These are phyloP conservation scores for Kregervanrija fluxuum DNA, from an alignment of 805 yeast species.

Conservation along the genomic window DNA sequence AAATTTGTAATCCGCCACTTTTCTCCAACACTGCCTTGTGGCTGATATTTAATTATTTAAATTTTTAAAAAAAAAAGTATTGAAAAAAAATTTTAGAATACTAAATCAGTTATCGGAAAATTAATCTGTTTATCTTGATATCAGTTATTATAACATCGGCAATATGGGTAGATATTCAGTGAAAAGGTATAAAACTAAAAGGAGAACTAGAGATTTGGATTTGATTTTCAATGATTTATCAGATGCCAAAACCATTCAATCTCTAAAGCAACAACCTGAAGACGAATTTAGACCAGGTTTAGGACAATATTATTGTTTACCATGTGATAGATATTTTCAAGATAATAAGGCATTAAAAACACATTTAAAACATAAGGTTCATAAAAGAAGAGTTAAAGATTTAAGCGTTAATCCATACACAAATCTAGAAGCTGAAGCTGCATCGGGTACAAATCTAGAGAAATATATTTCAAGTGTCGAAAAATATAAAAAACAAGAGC, in stretches of 20 bases:
- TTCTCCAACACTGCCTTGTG: too few species aligned
- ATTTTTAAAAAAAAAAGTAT: not conserved
- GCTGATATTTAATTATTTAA: too few species aligned
- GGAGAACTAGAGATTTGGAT: constrained; percentile 81
- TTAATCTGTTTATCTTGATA: not conserved
- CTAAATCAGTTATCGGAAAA: not conserved
- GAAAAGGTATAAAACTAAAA: constrained; percentile 80
- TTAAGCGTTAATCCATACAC: constrained; percentile 78
- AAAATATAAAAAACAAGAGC: constrained; percentile 43
- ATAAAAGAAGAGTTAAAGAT: constrained; percentile 78
- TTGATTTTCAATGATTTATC: constrained; percentile 71
- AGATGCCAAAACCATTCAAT: constrained; percentile 51
- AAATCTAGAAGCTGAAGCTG: constrained; percentile 84
- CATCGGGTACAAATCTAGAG: constrained; percentile 68
- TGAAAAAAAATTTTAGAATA: not conserved
- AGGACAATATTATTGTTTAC: constrained; percentile 91
- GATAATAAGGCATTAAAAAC: constrained; percentile 62
- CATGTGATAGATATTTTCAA: constrained; percentile 89
- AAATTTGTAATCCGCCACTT: not conserved
- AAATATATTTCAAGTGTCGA: constrained; percentile 62
- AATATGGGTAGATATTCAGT: constrained; percentile 84
- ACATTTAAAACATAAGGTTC: constrained; percentile 72
- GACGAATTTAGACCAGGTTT: constrained; percentile 91
- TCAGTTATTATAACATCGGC: not conserved
- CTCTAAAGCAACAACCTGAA: constrained; percentile 69